These are phyloP conservation scores for Populus davidiana DNA, from an alignment of 345 rosid species.

Conservation along the genomic window DNA sequence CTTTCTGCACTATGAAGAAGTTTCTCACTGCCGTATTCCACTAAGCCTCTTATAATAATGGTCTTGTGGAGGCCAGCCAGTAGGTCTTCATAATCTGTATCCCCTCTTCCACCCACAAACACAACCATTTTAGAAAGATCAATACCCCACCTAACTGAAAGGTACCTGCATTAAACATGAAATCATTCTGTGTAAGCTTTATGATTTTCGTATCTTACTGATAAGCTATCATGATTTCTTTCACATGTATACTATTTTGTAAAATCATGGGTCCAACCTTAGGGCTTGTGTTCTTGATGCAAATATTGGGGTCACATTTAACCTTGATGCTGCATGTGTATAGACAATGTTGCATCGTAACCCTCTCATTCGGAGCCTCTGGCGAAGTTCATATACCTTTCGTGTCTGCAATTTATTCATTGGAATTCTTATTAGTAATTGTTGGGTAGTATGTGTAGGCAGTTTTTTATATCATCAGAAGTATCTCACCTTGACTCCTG, in stretches of 20 bases:
- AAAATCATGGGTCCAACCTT: constrained; percentile 43
- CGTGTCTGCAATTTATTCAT: constrained; percentile 46
- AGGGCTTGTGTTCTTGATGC: constrained; percentile 82
- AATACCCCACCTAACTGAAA: constrained; percentile 76
- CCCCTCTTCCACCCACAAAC: constrained; percentile 77
- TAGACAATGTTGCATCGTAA: constrained; percentile 69
- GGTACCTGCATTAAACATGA: constrained; percentile 52
- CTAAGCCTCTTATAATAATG: constrained; percentile 52
- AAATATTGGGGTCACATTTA: constrained; percentile 70
- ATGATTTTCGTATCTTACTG: neutral
- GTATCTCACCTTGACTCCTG: constrained; percentile 57
- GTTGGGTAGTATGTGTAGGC: neutral
- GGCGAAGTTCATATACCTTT: constrained; percentile 62
- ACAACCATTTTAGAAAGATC: constrained; percentile 56
- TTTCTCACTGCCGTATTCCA: constrained; percentile 57
- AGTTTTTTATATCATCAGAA: neutral
- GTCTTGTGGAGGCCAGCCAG: constrained; percentile 72
- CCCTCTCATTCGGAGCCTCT: constrained; percentile 82
- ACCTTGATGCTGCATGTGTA: constrained; percentile 58
- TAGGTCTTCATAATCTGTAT: constrained; percentile 72
- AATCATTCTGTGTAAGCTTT: constrained; percentile 1
- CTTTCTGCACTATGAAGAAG: constrained; percentile 54
- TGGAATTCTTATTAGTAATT: constrained; percentile 14
- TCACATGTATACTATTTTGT: neutral
- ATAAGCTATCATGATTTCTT: neutral